Evolutionary conservation across 75 land plant genomes (phyloP).

Genomic region (Ceratopteris richardii): DNA sequence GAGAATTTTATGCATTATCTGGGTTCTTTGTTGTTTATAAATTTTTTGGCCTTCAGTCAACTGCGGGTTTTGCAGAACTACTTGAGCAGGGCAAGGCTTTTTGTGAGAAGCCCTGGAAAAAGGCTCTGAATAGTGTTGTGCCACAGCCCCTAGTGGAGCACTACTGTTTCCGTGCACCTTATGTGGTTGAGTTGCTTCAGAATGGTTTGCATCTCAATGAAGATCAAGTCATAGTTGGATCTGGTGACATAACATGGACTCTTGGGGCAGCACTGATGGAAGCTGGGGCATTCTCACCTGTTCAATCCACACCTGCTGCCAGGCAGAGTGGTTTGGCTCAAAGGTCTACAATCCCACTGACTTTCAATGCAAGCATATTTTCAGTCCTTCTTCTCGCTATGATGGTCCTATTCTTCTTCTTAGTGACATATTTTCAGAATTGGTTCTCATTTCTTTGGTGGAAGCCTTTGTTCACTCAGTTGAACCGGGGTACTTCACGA

Average conservation of each 20-base stretch:
- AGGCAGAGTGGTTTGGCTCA: slow-evolving; percentile 10
- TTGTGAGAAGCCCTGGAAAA: slow-evolving; percentile 70
- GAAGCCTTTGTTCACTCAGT: slow-evolving; percentile 42
- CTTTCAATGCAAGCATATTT: slow-evolving; percentile 27
- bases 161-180: slow-evolving; percentile 95
- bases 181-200: slow-evolving; percentile 65
- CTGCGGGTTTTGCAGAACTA: slow-evolving; percentile 59
- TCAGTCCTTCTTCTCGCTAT: slow-evolving; percentile 27
- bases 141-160: slow-evolving; percentile 91
- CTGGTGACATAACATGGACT: slow-evolving; percentile 99
- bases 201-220: slow-evolving; percentile 81
- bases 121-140: slow-evolving; percentile 68
- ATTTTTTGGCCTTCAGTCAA: slow-evolving; percentile 75
- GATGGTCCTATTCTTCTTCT: slow-evolving; percentile 39
- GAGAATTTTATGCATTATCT: slow-evolving; percentile 85
- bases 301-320: slow-evolving; percentile 7
- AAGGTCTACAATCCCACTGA: slow-evolving; percentile 10
- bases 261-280: slow-evolving; percentile 85
- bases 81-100: slow-evolving; percentile 68
- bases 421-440: slow-evolving; percentile 33
- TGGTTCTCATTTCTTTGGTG: slow-evolving; percentile 39
- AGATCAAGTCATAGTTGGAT: slow-evolving; percentile 60
- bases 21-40: slow-evolving; percentile 91
- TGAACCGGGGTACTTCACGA: slow-evolving; percentile 14
- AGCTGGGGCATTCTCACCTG: slow-evolving; percentile 56